phyloP scores from a whole-genome alignment of 2,329 filamentous ascomycete genomes.

The Colletotrichum sojae region DNA sequence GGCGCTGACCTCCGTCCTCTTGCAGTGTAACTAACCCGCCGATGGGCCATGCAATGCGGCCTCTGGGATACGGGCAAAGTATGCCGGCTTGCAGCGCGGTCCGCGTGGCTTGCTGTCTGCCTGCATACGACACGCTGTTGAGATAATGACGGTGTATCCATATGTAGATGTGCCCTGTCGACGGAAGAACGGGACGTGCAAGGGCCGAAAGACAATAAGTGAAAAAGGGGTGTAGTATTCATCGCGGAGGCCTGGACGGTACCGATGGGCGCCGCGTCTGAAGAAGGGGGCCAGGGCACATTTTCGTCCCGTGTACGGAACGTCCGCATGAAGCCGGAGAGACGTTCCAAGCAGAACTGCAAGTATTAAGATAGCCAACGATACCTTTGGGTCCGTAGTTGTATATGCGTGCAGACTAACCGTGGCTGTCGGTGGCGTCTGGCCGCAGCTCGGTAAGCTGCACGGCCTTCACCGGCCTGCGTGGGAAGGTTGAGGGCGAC shows the following conservation, averaged over 20 bases:
- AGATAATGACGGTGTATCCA: not conserved
- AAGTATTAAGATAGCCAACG: not conserved
- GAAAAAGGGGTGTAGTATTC: not conserved
- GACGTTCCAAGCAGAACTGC: no score
- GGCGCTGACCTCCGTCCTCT: slow-evolving; percentile 23
- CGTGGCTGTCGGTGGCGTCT: not conserved
- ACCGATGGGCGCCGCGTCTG: not conserved
- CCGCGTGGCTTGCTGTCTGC: not conserved
- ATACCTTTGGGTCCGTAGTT: not conserved
- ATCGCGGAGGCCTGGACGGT: not conserved
- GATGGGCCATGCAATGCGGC: not conserved
- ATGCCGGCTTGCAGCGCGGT: slow-evolving; percentile 2
- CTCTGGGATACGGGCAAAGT: not conserved
- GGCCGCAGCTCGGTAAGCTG: slow-evolving; percentile 18
- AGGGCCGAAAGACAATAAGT: not conserved
- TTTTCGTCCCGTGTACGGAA: not conserved
- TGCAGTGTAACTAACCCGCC: not conserved
- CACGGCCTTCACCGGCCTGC: slow-evolving; percentile 8
- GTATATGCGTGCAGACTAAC: not conserved
- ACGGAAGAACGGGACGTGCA: not conserved
- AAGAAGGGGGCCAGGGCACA: not conserved
- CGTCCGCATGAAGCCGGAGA: not conserved
- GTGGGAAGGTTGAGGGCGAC: slow-evolving; percentile 2
- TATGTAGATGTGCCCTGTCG: not conserved
- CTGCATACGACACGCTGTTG: not conserved